phyloP scores from a whole-genome alignment of 2,329 filamentous ascomycete species.

The Colletotrichum spinosum region DNA sequence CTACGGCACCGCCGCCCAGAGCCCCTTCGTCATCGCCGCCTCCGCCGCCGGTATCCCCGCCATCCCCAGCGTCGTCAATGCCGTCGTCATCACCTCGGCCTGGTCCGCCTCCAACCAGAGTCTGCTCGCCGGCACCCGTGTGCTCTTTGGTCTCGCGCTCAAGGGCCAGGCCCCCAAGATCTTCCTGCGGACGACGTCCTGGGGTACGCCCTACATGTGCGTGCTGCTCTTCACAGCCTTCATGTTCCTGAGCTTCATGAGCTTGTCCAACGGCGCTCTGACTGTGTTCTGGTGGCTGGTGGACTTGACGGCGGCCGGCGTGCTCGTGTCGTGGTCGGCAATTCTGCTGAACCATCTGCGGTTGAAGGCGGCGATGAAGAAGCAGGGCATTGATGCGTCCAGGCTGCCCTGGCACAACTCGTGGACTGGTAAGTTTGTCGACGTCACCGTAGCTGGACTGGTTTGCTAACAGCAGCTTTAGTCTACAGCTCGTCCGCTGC shows the following conservation, averaged over 20 bases:
- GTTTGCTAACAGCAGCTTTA: constrained; percentile 42
- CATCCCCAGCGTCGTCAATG: constrained; percentile 67
- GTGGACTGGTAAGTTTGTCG: constrained; percentile 66
- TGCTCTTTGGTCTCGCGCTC: constrained; percentile 65
- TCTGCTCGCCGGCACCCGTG: constrained; percentile 68
- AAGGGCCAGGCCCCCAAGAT: constrained; percentile 64
- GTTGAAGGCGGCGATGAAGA: constrained; percentile 63
- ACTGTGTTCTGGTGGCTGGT: constrained; percentile 73
- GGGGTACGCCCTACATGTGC: constrained; percentile 46
- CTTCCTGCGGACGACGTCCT: constrained; percentile 44
- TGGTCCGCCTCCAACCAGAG: constrained; percentile 63
- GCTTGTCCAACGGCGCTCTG: constrained; percentile 67
- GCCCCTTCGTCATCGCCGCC: constrained; percentile 63
- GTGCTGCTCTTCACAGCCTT: constrained; percentile 65
- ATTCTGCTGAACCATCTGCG: constrained; percentile 68
- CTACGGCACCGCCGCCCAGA: constrained; percentile 61
- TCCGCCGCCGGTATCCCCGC: constrained; percentile 64
- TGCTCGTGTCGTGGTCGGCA: constrained; percentile 65
- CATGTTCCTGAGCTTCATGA: constrained; percentile 69
- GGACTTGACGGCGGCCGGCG: constrained; percentile 63
- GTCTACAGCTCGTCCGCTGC: constrained; percentile 71
- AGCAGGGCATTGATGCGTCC: constrained; percentile 59
- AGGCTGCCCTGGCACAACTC: constrained; percentile 72
- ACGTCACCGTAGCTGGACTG: not conserved
- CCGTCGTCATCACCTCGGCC: constrained; percentile 64